Percentiles rank a stretch among this genome's conserved stretches.
Evolutionary conservation across 2,329 filamentous ascomycete genomes (phyloP).

Genomic region (Arthroderma sp.): DNA sequence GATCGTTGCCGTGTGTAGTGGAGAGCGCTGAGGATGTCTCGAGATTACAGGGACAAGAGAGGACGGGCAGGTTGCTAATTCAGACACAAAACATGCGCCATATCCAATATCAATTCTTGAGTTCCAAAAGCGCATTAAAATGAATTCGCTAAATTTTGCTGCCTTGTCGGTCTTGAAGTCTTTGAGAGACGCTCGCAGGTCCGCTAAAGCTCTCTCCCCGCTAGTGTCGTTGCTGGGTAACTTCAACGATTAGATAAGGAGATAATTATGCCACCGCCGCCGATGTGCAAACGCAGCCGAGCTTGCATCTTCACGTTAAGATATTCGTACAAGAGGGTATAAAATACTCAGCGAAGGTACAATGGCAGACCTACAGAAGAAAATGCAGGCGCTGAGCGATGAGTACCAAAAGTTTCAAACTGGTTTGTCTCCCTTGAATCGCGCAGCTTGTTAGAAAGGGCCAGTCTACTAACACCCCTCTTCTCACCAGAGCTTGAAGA

Average conservation of each 20-base stretch:
- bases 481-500: slow-evolving; percentile 58
- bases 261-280: too few relatives aligned
- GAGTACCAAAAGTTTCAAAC: slow-evolving; percentile 78
- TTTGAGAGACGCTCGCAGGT: too few relatives aligned
- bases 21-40: too few relatives aligned
- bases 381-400: slow-evolving; percentile 70
- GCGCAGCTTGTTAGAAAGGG: neutral
- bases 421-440: slow-evolving; percentile 38
- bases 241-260: too few relatives aligned
- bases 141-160: neutral
- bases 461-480: neutral
- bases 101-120: neutral
- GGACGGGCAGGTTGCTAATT: neutral
- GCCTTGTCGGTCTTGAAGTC: too few relatives aligned
- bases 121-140: too few relatives aligned
- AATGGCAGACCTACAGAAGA: slow-evolving; percentile 63
- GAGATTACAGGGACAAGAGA: neutral
- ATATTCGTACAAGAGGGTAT: too few relatives aligned
- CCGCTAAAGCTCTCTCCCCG: slow-evolving; percentile 3
- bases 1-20: too few relatives aligned
- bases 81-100: neutral
- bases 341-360: slow-evolving; percentile 2
- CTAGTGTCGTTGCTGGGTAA: slow-evolving; percentile 8
- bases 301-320: too few relatives aligned
- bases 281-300: too few relatives aligned